Evolutionary conservation across 108 stramenopile genomes (phyloP).

Genomic region (Discostella stelligeroides): DNA sequence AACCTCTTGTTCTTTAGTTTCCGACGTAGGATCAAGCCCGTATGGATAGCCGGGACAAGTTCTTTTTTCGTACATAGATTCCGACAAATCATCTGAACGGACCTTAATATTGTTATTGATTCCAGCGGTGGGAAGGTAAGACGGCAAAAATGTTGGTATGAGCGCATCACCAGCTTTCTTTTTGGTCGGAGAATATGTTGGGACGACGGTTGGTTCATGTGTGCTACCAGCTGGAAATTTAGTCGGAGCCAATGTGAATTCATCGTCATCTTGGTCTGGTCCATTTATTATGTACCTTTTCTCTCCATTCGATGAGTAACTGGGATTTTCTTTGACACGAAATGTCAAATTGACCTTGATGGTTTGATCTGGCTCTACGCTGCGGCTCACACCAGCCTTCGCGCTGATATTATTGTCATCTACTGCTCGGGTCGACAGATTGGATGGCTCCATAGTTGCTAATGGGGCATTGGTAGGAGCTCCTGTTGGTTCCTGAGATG

Average conservation of each 20-base stretch:
- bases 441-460: background rate
- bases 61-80: slow-evolving; percentile 21
- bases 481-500: background rate
- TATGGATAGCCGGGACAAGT: slow-evolving; percentile 30
- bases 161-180: background rate
- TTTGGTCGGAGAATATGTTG: slow-evolving; percentile 13
- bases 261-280: slow-evolving; percentile 1
- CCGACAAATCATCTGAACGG: background rate
- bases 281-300: background rate
- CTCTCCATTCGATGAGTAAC: too few species aligned
- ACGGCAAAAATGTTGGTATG: slow-evolving; percentile 4
- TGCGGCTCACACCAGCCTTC: background rate
- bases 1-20: slow-evolving; percentile 18
- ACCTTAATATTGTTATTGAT: background rate
- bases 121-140: slow-evolving; percentile 11
- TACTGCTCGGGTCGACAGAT: background rate
- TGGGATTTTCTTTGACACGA: background rate
- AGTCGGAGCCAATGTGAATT: slow-evolving; percentile 2
- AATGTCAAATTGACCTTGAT: slow-evolving; percentile 7
- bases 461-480: background rate
- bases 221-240: background rate
- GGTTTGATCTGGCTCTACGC: background rate
- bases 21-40: slow-evolving; percentile 16
- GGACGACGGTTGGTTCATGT: slow-evolving; percentile 22
- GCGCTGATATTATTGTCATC: background rate